Percentiles rank a stretch among this genome's conserved stretches.
Evolutionary conservation across 305 asterid genomes (phyloP).

Genomic region (Fraxinus floribunda): DNA sequence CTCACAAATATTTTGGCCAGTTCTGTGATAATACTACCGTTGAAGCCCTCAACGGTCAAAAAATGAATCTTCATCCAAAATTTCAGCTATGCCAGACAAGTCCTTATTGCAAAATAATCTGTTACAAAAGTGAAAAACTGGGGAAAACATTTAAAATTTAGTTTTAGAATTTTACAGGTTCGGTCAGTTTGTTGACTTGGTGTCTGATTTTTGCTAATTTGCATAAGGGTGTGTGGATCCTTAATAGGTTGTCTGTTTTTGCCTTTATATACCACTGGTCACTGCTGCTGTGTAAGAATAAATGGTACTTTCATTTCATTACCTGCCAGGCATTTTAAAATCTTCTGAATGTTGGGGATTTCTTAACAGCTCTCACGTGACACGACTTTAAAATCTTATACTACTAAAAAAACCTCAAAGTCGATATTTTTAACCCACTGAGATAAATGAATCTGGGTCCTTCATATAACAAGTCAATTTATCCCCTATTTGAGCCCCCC

Average conservation of each 20-base stretch:
- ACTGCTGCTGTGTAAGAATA: background rate
- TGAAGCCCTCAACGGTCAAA: too few species aligned
- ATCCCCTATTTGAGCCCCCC: background rate
- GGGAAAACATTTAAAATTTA: constrained; percentile 4
- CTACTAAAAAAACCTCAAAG: background rate
- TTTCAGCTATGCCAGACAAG: too few species aligned
- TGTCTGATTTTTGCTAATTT: background rate
- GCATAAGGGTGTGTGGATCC: background rate
- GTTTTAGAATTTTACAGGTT: background rate
- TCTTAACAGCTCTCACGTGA: background rate
- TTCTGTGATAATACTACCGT: too few species aligned
- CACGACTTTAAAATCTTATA: background rate
- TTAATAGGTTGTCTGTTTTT: background rate
- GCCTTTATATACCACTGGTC: background rate
- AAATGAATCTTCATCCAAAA: too few species aligned
- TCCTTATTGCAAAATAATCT: background rate
- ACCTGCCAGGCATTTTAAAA: background rate
- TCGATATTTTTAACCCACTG: background rate
- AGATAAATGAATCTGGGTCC: constrained; percentile 1
- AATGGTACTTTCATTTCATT: background rate
- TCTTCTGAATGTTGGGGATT: background rate
- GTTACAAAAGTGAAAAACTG: background rate
- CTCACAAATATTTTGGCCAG: too few species aligned
- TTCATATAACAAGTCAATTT: background rate
- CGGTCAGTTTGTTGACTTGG: background rate